Percentiles rank a stretch among this genome's conserved stretches.
These are phyloP conservation scores for Ilyonectria sp. DNA, from an alignment of 2,329 filamentous ascomycete genomes.

Conservation along the genomic window DNA sequence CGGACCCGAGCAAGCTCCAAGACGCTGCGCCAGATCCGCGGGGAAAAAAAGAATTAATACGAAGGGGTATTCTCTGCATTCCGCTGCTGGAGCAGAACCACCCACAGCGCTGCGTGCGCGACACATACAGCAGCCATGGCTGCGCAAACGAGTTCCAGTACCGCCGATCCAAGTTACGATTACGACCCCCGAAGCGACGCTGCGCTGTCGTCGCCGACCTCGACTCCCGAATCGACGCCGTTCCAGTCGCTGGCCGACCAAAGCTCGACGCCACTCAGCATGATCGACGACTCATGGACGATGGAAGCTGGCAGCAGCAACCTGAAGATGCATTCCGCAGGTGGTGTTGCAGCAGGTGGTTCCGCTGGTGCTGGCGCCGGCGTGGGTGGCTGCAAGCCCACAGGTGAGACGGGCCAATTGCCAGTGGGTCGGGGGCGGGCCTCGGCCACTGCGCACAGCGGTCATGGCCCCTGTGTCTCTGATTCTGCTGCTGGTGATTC, in stretches of 20 bases:
- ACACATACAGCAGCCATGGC: slow-evolving; percentile 24
- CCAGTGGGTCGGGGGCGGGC: slow-evolving; percentile 30
- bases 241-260: slow-evolving; percentile 50
- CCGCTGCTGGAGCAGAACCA: slow-evolving; percentile 17
- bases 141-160: slow-evolving; percentile 19
- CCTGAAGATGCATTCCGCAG: slow-evolving; percentile 2
- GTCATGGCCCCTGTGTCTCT: slow-evolving; percentile 27
- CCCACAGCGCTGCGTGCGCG: slow-evolving; percentile 21
- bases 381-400: slow-evolving; percentile 40
- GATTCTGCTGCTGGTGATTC: slow-evolving; percentile 33
- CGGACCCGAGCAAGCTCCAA: slow-evolving; percentile 33
- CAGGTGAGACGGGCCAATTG: slow-evolving; percentile 37
- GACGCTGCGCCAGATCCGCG: slow-evolving; percentile 25
- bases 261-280: slow-evolving; percentile 49
- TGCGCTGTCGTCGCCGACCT: slow-evolving; percentile 45
- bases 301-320: slow-evolving; percentile 18
- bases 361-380: slow-evolving; percentile 30
- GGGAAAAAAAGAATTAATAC: slow-evolving; percentile 40
- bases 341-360: slow-evolving; percentile 22
- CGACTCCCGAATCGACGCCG: slow-evolving; percentile 46
- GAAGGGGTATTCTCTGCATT: slow-evolving; percentile 36
- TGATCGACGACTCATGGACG: slow-evolving; percentile 48
- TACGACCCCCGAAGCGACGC: slow-evolving; percentile 38
- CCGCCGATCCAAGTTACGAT: slow-evolving; percentile 32
- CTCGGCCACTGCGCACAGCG: slow-evolving; percentile 25